Conservation (phyloP, 768 basidiomycete species). For the Lactarius akahatsu region DNA sequence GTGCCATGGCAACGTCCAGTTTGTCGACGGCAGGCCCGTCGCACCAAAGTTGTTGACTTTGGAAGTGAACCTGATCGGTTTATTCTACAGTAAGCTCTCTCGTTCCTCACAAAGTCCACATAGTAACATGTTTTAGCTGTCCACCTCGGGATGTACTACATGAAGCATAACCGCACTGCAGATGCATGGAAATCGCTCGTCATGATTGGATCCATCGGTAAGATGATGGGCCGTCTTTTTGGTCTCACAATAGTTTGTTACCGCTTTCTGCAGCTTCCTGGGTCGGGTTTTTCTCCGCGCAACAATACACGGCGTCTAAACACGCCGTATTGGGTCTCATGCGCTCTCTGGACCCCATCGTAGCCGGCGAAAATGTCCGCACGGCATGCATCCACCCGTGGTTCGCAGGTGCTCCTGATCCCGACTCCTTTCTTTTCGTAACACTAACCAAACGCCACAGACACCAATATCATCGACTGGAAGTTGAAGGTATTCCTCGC, state of each 20-base stretch:
- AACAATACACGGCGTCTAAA: conserved; percentile 53
- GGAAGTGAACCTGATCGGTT: conserved; percentile 50
- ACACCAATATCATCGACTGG: conserved; percentile 47
- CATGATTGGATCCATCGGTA: conserved; percentile 56
- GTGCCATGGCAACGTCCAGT: conserved; percentile 18
- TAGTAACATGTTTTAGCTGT: conserved; percentile 38
- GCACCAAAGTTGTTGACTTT: conserved; percentile 47
- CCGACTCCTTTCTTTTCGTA: not conserved
- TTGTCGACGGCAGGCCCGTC: conserved; percentile 41
- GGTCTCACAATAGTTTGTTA: not conserved
- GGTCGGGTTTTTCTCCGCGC: conserved; percentile 43
- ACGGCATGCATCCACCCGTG: conserved; percentile 52
- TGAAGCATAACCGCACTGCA: conserved; percentile 39
- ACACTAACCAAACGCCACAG: conserved; percentile 31
- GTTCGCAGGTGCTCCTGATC: conserved; percentile 44
- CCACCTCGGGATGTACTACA: conserved; percentile 52
- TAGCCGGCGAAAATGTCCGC: conserved; percentile 42
- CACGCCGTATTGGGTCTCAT: conserved; percentile 55
- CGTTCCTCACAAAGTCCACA: not conserved
- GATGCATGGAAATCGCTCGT: conserved; percentile 50
- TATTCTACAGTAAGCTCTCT: conserved; percentile 45
- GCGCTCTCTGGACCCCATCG: conserved; percentile 44
- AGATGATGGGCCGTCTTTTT: not conserved
- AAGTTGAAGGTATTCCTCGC: conserved; percentile 44
- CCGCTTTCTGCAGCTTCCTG: conserved; percentile 45